These are phyloP conservation scores for Fistulifera pelliculosa DNA, from an alignment of 108 stramenopile species.

Conservation along the genomic window DNA sequence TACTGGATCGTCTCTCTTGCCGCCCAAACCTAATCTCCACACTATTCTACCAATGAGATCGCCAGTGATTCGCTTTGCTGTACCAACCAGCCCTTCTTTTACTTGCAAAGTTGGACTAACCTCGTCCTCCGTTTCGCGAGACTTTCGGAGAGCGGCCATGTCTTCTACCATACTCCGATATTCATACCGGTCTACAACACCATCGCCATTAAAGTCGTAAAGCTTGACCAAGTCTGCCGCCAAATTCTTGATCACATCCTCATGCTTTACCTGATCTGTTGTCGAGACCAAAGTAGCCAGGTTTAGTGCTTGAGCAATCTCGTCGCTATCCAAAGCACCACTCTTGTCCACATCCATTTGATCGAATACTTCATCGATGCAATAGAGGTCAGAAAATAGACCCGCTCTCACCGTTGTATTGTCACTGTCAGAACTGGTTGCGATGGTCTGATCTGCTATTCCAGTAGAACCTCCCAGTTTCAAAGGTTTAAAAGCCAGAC, in stretches of 20 bases:
- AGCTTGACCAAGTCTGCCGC: conserved; percentile 57
- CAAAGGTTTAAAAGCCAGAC: conserved; percentile 64
- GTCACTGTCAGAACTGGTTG: no score
- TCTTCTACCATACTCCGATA: conserved; percentile 78
- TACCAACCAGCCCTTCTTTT: no score
- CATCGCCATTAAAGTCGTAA: conserved; percentile 78
- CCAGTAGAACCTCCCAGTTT: conserved; percentile 45
- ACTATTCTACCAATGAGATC: no score
- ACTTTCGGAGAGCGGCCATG: conserved; percentile 59
- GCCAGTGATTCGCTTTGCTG: no score
- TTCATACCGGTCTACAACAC: conserved; percentile 76
- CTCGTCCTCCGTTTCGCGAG: conserved; percentile 18
- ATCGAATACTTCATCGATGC: conserved; percentile 76
- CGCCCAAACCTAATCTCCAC: no score
- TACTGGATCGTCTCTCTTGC: no score
- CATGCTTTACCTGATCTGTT: conserved; percentile 14
- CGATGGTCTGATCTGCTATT: not conserved
- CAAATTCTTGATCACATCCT: conserved; percentile 35
- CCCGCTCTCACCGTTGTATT: no score
- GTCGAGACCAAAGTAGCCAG: conserved; percentile 31
- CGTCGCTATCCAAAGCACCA: conserved; percentile 65
- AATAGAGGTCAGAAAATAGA: conserved; percentile 8
- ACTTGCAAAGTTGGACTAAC: not conserved
- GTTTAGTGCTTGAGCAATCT: conserved; percentile 62
- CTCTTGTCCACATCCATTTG: conserved; percentile 69